Conservation (phyloP, 2,329 filamentous ascomycete genomes). For the Sporothrix humicola region DNA sequence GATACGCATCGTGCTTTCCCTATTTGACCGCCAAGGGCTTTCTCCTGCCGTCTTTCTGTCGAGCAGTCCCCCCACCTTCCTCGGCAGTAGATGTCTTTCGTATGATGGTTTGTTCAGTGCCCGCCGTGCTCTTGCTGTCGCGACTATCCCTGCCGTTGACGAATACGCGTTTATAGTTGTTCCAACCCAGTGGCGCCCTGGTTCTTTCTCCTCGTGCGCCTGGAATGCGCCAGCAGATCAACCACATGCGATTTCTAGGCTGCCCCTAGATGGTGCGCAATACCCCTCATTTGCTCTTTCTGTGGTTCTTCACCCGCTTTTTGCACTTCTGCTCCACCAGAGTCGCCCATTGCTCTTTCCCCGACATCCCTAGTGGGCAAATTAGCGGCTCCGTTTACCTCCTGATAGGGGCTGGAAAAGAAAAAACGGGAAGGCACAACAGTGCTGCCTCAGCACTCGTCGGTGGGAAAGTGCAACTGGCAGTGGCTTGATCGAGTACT, state of each 20-base stretch:
- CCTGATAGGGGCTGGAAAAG: neutral
- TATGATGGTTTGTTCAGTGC: neutral
- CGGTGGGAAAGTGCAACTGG: too few relatives aligned
- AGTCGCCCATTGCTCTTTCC: neutral
- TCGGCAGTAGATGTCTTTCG: neutral
- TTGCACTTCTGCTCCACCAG: constrained; percentile 10
- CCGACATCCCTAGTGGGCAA: constrained; percentile 22
- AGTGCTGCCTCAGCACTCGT: neutral
- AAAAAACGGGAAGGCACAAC: neutral
- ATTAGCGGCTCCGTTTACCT: constrained; percentile 5
- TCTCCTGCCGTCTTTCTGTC: neutral
- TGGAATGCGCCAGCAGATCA: constrained; percentile 5
- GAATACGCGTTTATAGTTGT: neutral
- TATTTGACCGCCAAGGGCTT: neutral
- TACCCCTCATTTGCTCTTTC: constrained; percentile 29
- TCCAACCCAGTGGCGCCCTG: neutral
- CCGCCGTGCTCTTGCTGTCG: neutral
- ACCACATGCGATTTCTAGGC: constrained; percentile 5
- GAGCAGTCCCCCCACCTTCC: constrained; percentile 24
- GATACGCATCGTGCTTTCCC: constrained; percentile 20
- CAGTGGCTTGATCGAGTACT: constrained; percentile 25
- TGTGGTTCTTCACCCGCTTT: neutral
- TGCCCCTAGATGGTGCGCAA: neutral
- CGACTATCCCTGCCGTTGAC: neutral
- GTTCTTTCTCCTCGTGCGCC: neutral